A percentile compares a stretch with the other conserved stretches of the same genome.
Conservation (phyloP, 192 early-diverging fungal species). For the Geranomyces michiganensis region DNA sequence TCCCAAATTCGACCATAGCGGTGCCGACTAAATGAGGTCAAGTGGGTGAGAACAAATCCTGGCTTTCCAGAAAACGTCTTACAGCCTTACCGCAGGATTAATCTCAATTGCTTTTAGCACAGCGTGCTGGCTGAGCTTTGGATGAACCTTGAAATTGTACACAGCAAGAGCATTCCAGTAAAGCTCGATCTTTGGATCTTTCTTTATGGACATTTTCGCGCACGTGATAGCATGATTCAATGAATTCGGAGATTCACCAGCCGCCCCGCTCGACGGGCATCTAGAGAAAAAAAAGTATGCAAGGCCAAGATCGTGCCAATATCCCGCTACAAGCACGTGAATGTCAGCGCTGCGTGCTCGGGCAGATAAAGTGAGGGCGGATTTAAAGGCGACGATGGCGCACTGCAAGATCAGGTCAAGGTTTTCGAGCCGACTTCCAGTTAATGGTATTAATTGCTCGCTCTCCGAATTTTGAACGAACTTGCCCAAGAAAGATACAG, state of each 20-base stretch:
- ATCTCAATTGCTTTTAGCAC: constrained; percentile 78
- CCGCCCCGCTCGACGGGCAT: neutral
- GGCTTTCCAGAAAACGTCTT: neutral
- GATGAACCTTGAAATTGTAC: constrained; percentile 48
- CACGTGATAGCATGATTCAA: constrained; percentile 18
- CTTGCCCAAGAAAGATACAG: neutral
- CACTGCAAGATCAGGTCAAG: constrained; percentile 19
- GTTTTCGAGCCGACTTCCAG: neutral
- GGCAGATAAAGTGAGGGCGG: constrained; percentile 30
- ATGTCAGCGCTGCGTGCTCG: neutral
- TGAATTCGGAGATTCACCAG: neutral
- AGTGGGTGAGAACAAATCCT: neutral
- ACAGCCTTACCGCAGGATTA: constrained; percentile 60
- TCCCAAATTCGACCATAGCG: constrained; percentile 84
- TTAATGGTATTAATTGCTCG: neutral
- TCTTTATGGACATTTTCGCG: constrained; percentile 23
- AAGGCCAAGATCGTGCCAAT: constrained; percentile 43
- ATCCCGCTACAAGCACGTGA: constrained; percentile 12
- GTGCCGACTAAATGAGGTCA: constrained; percentile 44
- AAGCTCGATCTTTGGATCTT: constrained; percentile 49
- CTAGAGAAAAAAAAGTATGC: constrained; percentile 32
- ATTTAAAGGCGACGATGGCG: constrained; percentile 26
- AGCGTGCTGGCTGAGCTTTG: constrained; percentile 78
- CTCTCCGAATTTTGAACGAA: neutral
- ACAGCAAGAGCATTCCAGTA: constrained; percentile 80